A percentile compares a stretch with the other conserved stretches of the same genome.
phyloP scores from a whole-genome alignment of 1,284 basidiomycete genomes.

The Sphaerobolus stellatus region DNA sequence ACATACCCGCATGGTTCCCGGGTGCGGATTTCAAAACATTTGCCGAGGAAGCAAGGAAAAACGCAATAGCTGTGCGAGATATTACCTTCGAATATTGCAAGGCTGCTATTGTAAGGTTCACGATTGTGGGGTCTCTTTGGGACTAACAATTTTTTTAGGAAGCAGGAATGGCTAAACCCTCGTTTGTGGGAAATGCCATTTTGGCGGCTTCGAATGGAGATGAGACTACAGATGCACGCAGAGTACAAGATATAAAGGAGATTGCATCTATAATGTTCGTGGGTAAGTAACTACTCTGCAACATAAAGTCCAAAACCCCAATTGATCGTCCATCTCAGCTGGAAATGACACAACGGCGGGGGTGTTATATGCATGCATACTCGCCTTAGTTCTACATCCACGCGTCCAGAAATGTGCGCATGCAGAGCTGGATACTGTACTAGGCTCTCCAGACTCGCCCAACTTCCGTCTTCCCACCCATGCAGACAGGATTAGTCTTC shows the following conservation, averaged over 20 bases:
- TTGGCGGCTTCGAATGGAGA: background rate
- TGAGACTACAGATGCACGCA: background rate
- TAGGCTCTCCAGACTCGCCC: conserved; percentile 33
- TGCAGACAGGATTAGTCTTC: conserved; percentile 25
- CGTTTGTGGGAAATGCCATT: conserved; percentile 6
- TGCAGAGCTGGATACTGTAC: conserved; percentile 35
- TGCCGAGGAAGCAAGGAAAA: conserved; percentile 17
- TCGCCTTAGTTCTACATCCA: conserved; percentile 37
- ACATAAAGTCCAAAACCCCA: conserved; percentile 11
- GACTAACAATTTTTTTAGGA: background rate
- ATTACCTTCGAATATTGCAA: conserved; percentile 1
- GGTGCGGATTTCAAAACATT: conserved; percentile 31
- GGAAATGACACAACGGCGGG: conserved; percentile 16
- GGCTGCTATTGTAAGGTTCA: background rate
- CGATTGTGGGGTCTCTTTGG: background rate
- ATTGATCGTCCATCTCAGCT: background rate
- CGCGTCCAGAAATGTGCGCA: conserved; percentile 35
- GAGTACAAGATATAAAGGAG: conserved; percentile 1
- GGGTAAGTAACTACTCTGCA: conserved; percentile 46
- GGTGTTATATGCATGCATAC: conserved; percentile 29
- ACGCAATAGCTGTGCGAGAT: background rate
- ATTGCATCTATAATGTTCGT: conserved; percentile 28
- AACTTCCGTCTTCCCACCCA: conserved; percentile 18
- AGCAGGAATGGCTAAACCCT: conserved; percentile 3
- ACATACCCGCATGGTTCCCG: conserved; percentile 39